Evolutionary conservation across 257 asterid genomes (phyloP).

Genomic region (Solanum tarapatanum): DNA sequence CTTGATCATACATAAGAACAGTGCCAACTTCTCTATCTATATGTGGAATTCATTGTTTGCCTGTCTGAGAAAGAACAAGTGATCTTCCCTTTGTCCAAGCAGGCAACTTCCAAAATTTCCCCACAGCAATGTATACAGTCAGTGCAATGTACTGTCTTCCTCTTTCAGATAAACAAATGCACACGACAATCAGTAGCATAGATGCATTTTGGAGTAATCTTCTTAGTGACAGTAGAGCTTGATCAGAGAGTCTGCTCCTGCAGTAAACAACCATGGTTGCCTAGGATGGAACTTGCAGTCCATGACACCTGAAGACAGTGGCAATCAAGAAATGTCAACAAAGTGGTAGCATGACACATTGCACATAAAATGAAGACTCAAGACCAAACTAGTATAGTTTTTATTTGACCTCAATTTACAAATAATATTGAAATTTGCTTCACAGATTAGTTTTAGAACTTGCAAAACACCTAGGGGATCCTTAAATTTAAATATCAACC

Average conservation of each 20-base stretch:
- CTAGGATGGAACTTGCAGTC: slow-evolving; percentile 95
- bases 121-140: background rate
- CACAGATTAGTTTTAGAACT: background rate
- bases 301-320: slow-evolving; percentile 57
- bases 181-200: background rate
- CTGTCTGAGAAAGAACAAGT: background rate
- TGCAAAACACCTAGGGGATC: background rate
- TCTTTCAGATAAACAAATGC: background rate
- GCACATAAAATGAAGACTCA: background rate
- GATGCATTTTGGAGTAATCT: background rate
- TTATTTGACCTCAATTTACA: background rate
- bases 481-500: background rate
- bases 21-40: background rate
- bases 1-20: background rate
- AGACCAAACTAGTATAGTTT: background rate
- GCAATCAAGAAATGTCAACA: background rate
- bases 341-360: background rate
- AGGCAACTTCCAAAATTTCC: background rate
- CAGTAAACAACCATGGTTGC: slow-evolving; percentile 95
- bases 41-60: background rate
- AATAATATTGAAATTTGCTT: background rate
- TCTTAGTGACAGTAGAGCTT: slow-evolving; percentile 70
- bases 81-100: background rate
- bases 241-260: slow-evolving; percentile 80
- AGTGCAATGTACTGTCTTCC: background rate